phyloP scores from a whole-genome alignment of 1,284 basidiomycete species.

The Ustilago tritici region DNA sequence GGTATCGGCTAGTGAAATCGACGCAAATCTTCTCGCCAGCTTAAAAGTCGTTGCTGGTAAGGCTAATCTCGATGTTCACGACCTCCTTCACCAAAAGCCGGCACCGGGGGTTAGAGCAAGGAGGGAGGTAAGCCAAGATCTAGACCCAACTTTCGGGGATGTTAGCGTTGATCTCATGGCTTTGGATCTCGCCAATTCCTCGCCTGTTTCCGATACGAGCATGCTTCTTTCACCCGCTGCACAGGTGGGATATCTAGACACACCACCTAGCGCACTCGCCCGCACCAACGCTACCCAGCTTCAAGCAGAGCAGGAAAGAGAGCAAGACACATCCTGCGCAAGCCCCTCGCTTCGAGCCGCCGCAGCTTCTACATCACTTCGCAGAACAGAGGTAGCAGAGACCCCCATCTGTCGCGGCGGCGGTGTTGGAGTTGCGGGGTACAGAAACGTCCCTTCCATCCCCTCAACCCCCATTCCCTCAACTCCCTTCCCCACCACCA shows the following conservation, averaged over 20 bases:
- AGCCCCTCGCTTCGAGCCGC: slow-evolving; percentile 40
- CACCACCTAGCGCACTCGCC: slow-evolving; percentile 17
- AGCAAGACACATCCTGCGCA: slow-evolving; percentile 18
- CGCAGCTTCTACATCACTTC: background rate
- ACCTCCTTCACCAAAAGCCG: slow-evolving; percentile 24
- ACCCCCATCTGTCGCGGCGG: slow-evolving; percentile 19
- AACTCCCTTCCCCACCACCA: background rate
- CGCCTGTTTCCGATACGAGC: slow-evolving; percentile 31
- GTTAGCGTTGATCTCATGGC: slow-evolving; percentile 43
- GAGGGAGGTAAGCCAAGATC: slow-evolving; percentile 29
- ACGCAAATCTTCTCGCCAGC: slow-evolving; percentile 35
- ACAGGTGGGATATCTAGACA: slow-evolving; percentile 10
- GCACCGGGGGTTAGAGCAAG: slow-evolving; percentile 1
- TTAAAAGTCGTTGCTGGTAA: slow-evolving; percentile 45
- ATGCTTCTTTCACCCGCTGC: slow-evolving; percentile 22
- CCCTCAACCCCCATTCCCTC: slow-evolving; percentile 30
- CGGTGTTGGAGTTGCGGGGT: background rate
- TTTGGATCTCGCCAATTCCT: slow-evolving; percentile 26
- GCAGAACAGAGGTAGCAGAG: background rate
- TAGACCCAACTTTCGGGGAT: slow-evolving; percentile 33
- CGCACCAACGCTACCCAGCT: background rate
- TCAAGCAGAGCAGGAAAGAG: slow-evolving; percentile 2
- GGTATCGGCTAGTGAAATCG: slow-evolving; percentile 34
- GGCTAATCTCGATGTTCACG: slow-evolving; percentile 37
- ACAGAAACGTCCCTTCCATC: slow-evolving; percentile 21